These are phyloP conservation scores for Myxozyma mucilagina DNA, from an alignment of 805 yeast species.

Conservation along the genomic window DNA sequence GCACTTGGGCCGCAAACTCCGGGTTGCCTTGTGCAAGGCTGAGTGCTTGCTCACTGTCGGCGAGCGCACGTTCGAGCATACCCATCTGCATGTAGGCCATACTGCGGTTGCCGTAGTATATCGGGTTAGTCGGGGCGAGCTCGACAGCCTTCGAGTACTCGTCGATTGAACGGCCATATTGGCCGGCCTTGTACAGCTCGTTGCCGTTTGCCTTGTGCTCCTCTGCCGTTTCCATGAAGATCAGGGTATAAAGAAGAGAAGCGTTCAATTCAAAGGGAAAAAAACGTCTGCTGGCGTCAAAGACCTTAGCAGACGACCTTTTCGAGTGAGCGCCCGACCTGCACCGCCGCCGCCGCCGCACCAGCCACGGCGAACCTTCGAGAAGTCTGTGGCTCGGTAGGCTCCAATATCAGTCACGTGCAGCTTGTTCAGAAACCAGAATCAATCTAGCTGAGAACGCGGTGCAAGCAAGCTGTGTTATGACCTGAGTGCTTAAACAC, in stretches of 20 bases:
- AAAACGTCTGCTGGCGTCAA: too few species aligned
- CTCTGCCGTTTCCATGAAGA: conserved; percentile 10
- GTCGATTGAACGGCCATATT: conserved; percentile 43
- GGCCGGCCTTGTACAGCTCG: conserved; percentile 41
- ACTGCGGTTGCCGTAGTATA: conserved; percentile 43
- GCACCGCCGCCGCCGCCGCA: background rate
- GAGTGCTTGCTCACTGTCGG: conserved; percentile 40
- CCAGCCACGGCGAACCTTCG: conserved; percentile 15
- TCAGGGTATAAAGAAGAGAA: background rate
- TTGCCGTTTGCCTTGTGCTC: conserved; percentile 42
- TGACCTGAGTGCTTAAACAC: conserved; percentile 9
- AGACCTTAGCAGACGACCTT: too few species aligned
- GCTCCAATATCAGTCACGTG: background rate
- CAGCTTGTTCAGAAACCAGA: background rate
- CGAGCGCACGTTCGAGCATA: conserved; percentile 40
- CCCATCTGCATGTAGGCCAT: conserved; percentile 44
- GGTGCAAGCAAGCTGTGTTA: too few species aligned
- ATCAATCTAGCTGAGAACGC: too few species aligned
- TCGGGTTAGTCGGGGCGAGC: conserved; percentile 41
- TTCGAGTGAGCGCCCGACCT: background rate
- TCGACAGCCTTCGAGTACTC: conserved; percentile 28
- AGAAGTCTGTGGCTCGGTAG: background rate
- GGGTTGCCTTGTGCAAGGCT: conserved; percentile 14
- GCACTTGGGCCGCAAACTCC: conserved; percentile 37
- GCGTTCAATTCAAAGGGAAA: background rate